Base-by-base conservation (phyloP, 1,139 yeast genomes). In the Debaryomyces sp. region DNA sequence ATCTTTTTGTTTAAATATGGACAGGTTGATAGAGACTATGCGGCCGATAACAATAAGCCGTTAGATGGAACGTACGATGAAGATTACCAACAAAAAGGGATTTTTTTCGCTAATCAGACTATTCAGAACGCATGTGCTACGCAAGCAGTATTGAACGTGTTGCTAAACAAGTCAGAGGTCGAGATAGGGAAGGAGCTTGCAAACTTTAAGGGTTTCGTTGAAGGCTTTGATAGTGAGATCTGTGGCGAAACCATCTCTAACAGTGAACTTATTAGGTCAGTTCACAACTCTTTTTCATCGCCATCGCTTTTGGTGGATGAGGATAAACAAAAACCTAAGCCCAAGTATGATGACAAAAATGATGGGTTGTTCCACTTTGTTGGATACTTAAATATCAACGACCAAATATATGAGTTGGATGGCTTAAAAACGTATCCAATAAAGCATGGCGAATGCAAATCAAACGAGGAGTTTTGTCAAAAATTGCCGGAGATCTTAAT, bases 51-150 rank as follows among this genome's bases (percentile, higher is more conserved):
- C 2, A 63, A 69, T 50, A 49, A 50, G 46, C 82, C 82, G 6
- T 54, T 72, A 15, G 72, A 68, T 43, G 87, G 87, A 0, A 62
- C 55, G 7, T 81, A 75, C 54, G 83, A 78, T 51, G 54, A 55
- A 1, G 64, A 70, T 2, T 75, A 73, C 52, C 71, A 67, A 43
- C 61, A 64, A 1, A 60, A 69, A 6, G 67, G 66, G 6, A 62
- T 82, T 10, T 85, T 83, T 61, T 85, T 85, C 61, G 89, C 89
- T 6, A 77, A 77, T 48, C 91, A 85, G 61, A 80, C 81, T 33
- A 82, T 85, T 45, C 85, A 82, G 56, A 84, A 85, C 59, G 89
- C 91, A 1, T 85, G 91, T 64, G 91, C 87, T n/a, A 85, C 91
- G 1, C 89, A 82, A 58, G 91, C 91, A 0, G 85, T 85, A 12